Percentiles rank a stretch among this genome's conserved stretches.
Evolutionary conservation across 2,329 filamentous ascomycete species (phyloP).

Genomic region (Arachnopeziza araneosa): DNA sequence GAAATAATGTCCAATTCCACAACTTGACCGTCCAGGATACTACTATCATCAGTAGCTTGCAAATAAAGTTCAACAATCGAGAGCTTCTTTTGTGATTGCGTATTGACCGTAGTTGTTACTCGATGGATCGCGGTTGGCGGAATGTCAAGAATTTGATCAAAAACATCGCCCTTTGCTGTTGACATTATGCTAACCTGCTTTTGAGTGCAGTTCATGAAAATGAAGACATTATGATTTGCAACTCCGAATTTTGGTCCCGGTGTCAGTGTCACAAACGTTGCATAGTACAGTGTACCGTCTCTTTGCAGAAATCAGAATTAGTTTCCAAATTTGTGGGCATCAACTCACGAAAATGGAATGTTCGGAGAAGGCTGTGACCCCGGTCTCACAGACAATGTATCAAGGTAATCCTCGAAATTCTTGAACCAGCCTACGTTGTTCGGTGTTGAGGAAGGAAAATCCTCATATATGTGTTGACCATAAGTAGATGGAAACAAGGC

Average conservation of each 20-base stretch:
- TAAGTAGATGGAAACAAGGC: conserved; percentile 20
- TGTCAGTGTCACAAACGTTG: conserved; percentile 1
- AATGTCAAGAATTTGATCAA: conserved; percentile 11
- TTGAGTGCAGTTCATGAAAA: conserved; percentile 4
- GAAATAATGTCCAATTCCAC: not conserved
- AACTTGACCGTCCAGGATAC: not conserved
- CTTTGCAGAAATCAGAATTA: not conserved
- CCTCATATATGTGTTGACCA: conserved; percentile 6
- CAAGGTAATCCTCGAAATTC: conserved; percentile 21
- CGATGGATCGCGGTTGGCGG: not conserved
- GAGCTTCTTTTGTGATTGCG: not conserved
- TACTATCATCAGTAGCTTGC: not conserved
- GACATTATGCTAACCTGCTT: conserved; percentile 5
- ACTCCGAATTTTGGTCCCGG: conserved; percentile 4
- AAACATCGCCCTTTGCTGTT: not conserved
- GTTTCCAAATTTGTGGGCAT: not conserved
- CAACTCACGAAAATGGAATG: not conserved
- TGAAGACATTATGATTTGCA: conserved; percentile 3
- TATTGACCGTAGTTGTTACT: not conserved
- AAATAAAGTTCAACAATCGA: not conserved
- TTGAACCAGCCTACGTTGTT: conserved; percentile 17
- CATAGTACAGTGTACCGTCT: not conserved
- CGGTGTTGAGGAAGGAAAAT: conserved; percentile 20
- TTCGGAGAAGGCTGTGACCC: not conserved
- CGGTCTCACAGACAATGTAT: conserved; percentile 5